Percentiles rank a stretch among this genome's conserved stretches.
Evolutionary conservation across 805 yeast species (phyloP).

Genomic region (Metschnikowia gruessii): DNA sequence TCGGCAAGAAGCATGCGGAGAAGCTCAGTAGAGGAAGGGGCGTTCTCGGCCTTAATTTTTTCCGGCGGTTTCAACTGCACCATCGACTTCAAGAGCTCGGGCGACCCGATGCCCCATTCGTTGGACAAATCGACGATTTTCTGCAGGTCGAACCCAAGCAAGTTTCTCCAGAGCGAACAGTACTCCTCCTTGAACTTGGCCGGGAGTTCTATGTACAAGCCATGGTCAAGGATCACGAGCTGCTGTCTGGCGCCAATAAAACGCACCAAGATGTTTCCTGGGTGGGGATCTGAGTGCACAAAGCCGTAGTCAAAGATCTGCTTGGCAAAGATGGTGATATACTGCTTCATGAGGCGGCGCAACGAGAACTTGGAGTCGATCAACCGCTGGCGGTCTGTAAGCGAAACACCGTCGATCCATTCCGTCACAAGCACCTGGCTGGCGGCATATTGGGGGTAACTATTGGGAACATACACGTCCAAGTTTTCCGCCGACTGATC

Average conservation of each 20-base stretch:
- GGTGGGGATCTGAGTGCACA: conserved; percentile 78
- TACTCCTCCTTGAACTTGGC: conserved; percentile 54
- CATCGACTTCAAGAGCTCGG: conserved; percentile 59
- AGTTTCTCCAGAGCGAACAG: conserved; percentile 58
- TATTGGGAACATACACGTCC: conserved; percentile 56
- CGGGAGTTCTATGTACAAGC: conserved; percentile 57
- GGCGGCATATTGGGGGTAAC: conserved; percentile 45
- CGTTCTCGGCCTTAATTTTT: conserved; percentile 28
- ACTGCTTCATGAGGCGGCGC: conserved; percentile 44
- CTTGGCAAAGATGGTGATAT: conserved; percentile 50
- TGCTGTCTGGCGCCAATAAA: conserved; percentile 43
- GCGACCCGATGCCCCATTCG: conserved; percentile 68
- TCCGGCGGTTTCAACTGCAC: conserved; percentile 46
- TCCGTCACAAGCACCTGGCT: conserved; percentile 59
- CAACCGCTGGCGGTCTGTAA: conserved; percentile 47
- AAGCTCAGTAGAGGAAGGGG: conserved; percentile 35
- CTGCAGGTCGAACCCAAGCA: conserved; percentile 50
- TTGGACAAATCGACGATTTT: conserved; percentile 48
- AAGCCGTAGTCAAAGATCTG: conserved; percentile 67
- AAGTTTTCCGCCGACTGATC: conserved; percentile 40
- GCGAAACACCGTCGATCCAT: conserved; percentile 72
- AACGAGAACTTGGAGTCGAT: conserved; percentile 38
- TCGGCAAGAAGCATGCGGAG: conserved; percentile 58
- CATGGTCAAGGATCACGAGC: conserved; percentile 72
- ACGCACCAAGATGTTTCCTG: conserved; percentile 69